Base-by-base conservation (phyloP, 179 eudicot species). In the Beta corolliflora region DNA sequence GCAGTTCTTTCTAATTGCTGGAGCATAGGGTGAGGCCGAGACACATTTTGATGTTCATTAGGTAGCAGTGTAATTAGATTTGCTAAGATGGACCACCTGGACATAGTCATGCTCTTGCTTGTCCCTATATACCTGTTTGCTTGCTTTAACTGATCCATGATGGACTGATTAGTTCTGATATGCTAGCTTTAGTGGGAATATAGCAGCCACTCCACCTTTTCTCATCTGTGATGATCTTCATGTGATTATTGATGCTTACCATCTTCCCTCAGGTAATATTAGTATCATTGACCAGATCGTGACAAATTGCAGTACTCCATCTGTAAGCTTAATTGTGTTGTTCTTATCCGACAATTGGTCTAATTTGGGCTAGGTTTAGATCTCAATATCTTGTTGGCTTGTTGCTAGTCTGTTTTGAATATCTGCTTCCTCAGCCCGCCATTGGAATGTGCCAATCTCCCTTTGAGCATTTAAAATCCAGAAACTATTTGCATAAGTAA, bases 181-280 rank as follows among this genome's bases (percentile, higher is more conserved):
- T 63, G 53, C 4, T 31, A 29, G 29, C 25, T 23, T 75, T 41
- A 12, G 44, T 46, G 2, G 73, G 19, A 41, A 50, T n/a, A n/a
- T n/a, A n/a, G n/a, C n/a, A 36, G 41, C 41, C 41, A 36, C 3
- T 36, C 41, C 41, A 36, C 41, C 41, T 5, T n/a, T 61, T 52
- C 53, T 64, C 46, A 74, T 36, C 18, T 31, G 4, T 64, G 9
- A 15, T 36, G 70, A 59, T 60, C 61, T 29, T 68, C 69, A 19
- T 77, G 9, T 63, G 59, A 61, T 71, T 53, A 52, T 52, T 71
- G 25, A 71, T 77, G 70, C 52, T 48, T 67, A 59, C 77, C 67
- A 45, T 77, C 64, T 71, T 8, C 44, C 29, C 41, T 61, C 14
- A 5, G 23, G n/a, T 71, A 54, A 45, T 5, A 63, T 73, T 63